Evolutionary conservation across 2,329 filamentous ascomycete genomes (phyloP).

Genomic region (Trichoderma koningiopsis): DNA sequence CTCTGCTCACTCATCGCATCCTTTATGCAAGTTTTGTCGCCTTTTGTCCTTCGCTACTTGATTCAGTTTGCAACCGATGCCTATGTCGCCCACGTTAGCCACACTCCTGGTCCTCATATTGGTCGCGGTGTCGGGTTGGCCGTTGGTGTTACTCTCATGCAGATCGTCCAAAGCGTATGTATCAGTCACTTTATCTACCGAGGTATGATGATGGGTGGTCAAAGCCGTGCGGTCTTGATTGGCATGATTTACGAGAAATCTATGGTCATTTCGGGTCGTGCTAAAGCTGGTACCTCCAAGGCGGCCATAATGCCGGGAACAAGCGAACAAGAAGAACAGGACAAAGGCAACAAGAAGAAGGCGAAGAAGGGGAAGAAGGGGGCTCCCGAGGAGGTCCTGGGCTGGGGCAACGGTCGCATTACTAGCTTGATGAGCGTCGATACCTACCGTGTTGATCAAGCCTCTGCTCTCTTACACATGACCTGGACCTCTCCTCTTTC

Average conservation of each 20-base stretch:
- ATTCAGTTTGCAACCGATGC: conserved; percentile 84
- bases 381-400: conserved; percentile 58
- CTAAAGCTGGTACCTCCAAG: conserved; percentile 74
- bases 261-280: conserved; percentile 83
- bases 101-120: conserved; percentile 64
- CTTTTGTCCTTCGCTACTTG: conserved; percentile 81
- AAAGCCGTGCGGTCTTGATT: conserved; percentile 79
- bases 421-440: conserved; percentile 95
- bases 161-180: conserved; percentile 75
- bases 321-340: conserved; percentile 52
- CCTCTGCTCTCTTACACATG: conserved; percentile 86
- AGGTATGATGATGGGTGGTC: conserved; percentile 88
- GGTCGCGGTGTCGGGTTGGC: conserved; percentile 79
- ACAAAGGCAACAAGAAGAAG: conserved; percentile 46
- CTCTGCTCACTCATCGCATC: conserved; percentile 72
- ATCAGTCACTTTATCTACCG: conserved; percentile 92
- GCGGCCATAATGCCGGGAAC: conserved; percentile 36
- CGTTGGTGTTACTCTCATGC: conserved; percentile 82
- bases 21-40: conserved; percentile 77
- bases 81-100: conserved; percentile 62
- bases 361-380: conserved; percentile 44
- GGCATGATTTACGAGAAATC: conserved; percentile 89
- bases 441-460: conserved; percentile 88
- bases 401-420: conserved; percentile 91
- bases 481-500: conserved; percentile 84